Percentiles rank a stretch among this genome's conserved stretches.
Conservation (phyloP, 2,329 filamentous ascomycete species). For the Fusarium sacchari region DNA sequence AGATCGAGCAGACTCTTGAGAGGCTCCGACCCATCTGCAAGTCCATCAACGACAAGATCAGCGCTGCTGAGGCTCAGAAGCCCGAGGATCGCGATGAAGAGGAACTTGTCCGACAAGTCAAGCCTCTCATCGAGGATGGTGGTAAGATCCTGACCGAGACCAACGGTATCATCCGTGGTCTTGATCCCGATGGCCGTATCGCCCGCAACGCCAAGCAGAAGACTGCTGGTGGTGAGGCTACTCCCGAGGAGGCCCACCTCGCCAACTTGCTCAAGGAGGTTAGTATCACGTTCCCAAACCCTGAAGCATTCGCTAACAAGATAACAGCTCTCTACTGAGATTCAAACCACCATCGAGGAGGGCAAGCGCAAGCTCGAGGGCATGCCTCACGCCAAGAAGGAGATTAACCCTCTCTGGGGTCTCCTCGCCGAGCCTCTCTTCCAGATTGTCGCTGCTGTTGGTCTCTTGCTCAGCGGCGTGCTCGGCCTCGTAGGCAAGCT, state of each 20-base stretch:
- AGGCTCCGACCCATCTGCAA: conserved; percentile 86
- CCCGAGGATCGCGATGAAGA: conserved; percentile 93
- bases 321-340: conserved; percentile 74
- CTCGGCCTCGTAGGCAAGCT: conserved; percentile 85
- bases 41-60: conserved; percentile 86
- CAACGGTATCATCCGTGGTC: conserved; percentile 85
- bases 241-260: conserved; percentile 82
- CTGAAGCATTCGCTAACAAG: conserved; percentile 22
- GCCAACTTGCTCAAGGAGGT: conserved; percentile 85
- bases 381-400: conserved; percentile 95
- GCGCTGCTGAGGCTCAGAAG: conserved; percentile 80
- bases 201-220: conserved; percentile 86
- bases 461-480: conserved; percentile 83
- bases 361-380: conserved; percentile 89
- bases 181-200: conserved; percentile 90
- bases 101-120: conserved; percentile 84
- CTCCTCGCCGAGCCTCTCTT: conserved; percentile 85
- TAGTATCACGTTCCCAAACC: conserved; percentile 26
- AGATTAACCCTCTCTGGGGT: conserved; percentile 89
- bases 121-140: conserved; percentile 88
- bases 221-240: conserved; percentile 71
- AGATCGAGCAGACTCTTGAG: conserved; percentile 82
- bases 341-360: conserved; percentile 85
- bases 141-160: conserved; percentile 84
- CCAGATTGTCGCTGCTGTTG: conserved; percentile 92